Evolutionary conservation across 495 filamentous ascomycete species (phyloP).

Genomic region (Penicillium soppii): DNA sequence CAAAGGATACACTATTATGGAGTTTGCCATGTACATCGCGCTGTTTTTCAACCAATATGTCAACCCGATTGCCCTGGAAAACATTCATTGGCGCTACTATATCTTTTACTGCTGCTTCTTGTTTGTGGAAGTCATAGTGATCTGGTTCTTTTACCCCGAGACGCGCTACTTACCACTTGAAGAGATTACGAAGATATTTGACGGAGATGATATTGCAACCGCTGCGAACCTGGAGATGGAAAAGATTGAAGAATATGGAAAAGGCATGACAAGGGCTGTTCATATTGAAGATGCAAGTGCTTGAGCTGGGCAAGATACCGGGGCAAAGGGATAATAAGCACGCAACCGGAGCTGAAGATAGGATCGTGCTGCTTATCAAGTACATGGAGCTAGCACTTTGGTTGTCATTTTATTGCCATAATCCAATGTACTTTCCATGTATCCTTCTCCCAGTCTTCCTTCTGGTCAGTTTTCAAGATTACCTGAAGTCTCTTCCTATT

Average conservation of each 20-base stretch:
- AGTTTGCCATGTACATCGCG: constrained; percentile 54
- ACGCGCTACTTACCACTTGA: constrained; percentile 64
- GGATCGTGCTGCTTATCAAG: too few relatives aligned
- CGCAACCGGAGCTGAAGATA: too few relatives aligned
- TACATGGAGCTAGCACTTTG: too few relatives aligned
- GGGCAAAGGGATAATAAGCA: too few relatives aligned
- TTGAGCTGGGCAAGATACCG: neutral
- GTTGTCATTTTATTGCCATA: too few relatives aligned
- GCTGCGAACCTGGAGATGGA: constrained; percentile 2
- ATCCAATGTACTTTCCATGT: too few relatives aligned
- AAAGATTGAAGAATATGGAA: neutral
- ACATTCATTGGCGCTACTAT: constrained; percentile 60
- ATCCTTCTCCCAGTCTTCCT: too few relatives aligned
- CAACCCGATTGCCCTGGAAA: constrained; percentile 59
- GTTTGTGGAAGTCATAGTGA: constrained; percentile 55
- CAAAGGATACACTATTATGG: constrained; percentile 69
- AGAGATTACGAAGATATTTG: constrained; percentile 62
- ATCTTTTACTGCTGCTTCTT: constrained; percentile 65
- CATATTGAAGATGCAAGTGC: constrained; percentile 1
- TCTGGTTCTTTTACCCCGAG: constrained; percentile 67
- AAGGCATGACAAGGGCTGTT: neutral
- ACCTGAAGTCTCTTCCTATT: too few relatives aligned
- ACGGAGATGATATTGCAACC: constrained; percentile 31
- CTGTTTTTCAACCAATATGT: constrained; percentile 58
- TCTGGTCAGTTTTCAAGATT: too few relatives aligned